Conservation (phyloP, 306 rosid species). For the Citrullus amarus region DNA sequence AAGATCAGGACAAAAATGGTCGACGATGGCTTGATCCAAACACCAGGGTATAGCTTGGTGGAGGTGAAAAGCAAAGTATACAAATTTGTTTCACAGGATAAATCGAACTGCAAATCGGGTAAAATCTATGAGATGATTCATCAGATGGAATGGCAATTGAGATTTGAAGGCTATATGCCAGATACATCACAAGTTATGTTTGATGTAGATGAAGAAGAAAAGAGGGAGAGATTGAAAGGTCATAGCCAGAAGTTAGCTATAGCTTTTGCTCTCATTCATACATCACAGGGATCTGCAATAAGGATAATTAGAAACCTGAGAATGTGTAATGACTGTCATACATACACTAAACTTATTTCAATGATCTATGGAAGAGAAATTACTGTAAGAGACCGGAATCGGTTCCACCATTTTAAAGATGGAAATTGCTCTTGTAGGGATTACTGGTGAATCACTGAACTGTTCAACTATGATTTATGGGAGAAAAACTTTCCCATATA, state of each 20-base stretch:
- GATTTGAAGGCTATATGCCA: slow-evolving; percentile 65
- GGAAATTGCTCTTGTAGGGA: slow-evolving; percentile 76
- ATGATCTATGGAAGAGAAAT: slow-evolving; percentile 49
- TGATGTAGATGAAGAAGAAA: slow-evolving; percentile 70
- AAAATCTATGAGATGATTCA: slow-evolving; percentile 55
- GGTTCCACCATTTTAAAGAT: slow-evolving; percentile 80
- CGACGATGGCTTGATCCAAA: slow-evolving; percentile 35
- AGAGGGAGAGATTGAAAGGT: slow-evolving; percentile 56
- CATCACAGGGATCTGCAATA: slow-evolving; percentile 50
- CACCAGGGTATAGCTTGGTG: slow-evolving; percentile 60
- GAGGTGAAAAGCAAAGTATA: slow-evolving; percentile 48
- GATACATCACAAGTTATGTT: slow-evolving; percentile 65
- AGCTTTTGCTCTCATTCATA: slow-evolving; percentile 65
- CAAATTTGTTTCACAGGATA: slow-evolving; percentile 78
- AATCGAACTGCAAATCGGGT: slow-evolving; percentile 29
- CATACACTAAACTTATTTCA: slow-evolving; percentile 59
- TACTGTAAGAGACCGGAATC: slow-evolving; percentile 49
- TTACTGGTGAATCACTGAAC: slow-evolving; percentile 41
- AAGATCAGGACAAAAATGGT: slow-evolving; percentile 49
- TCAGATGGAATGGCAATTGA: slow-evolving; percentile 97
- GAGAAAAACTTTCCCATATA: background rate
- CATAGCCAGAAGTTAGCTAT: slow-evolving; percentile 82
- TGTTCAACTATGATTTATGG: slow-evolving; percentile 3
- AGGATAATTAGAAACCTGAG: slow-evolving; percentile 68
- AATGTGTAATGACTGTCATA: slow-evolving; percentile 80